Evolutionary conservation across 148 eudicot genomes (phyloP), one percentile per base, ranked within the genome.

Genomic region (Fallopia convolvulus): DNA sequence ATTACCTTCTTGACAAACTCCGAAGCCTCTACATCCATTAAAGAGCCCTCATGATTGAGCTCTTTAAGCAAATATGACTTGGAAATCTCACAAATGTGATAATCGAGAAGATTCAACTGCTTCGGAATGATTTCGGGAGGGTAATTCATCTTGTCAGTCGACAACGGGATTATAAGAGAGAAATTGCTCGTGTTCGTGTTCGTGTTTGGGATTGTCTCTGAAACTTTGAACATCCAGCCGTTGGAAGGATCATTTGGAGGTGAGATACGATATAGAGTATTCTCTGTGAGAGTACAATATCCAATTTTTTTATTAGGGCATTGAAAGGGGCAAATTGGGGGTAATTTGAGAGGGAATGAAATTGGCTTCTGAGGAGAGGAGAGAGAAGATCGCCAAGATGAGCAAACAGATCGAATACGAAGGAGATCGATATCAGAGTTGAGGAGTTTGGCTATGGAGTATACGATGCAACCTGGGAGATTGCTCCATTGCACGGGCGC

Each of bases 371-470:
- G 44, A 60, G 77, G 53, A 61, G 40, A 50, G 20, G 52, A 6
- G 20, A 74, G 20, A 14, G 74, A 32, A 13, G 66, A 48, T 9
- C 81, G 74, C 77, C 81, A 79, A n/a, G 77, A 46, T 11, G 77
- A 4, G 73, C 81, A 79, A n/a, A 74, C 73, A 2, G 81, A 70
- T 9, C 77, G 77, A 75, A 79, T 73, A 58, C 63, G 73, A 75
- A 79, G 81, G 63, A 49, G 75, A 14, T 72, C 74, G 50, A 77
- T 20, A 15, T 15, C 20, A 53, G 80, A 32, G 65, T 77, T 53
- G 66, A 77, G 65, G 17, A 18, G 74, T 23, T 15, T 11, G 49
- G 66, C 32, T 60, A 77, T 39, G 75, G 65, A 6, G 33, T 46
- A 8, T 26, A 77, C 9, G 80, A 77, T 70, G 66, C 50, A 75